Evolutionary conservation across 2,329 filamentous ascomycete species (phyloP).

Genomic region (Monosporascus sp.): DNA sequence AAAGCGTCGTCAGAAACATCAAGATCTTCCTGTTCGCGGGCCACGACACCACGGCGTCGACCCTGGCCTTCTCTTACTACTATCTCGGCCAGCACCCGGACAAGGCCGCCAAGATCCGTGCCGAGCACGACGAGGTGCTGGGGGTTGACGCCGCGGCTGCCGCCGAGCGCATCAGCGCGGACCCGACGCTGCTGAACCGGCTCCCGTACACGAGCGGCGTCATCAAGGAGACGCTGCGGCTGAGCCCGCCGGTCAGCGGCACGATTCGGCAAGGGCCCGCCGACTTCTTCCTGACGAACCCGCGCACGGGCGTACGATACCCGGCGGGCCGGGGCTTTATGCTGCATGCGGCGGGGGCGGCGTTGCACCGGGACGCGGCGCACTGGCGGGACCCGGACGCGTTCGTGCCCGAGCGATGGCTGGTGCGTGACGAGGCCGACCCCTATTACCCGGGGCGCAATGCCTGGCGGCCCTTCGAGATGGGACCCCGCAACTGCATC

Average conservation of each 20-base stretch:
- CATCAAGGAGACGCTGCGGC: conserved; percentile 46
- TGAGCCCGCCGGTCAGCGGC: conserved; percentile 41
- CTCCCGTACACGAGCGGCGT: conserved; percentile 47
- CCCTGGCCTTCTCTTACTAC: conserved; percentile 20
- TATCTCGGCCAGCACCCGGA: conserved; percentile 18
- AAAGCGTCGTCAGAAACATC: conserved; percentile 19
- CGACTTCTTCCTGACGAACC: conserved; percentile 34
- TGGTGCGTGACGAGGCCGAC: conserved; percentile 23
- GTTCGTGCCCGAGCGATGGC: conserved; percentile 39
- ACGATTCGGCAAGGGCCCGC: conserved; percentile 31
- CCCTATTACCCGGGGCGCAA: conserved; percentile 32
- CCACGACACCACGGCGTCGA: conserved; percentile 26
- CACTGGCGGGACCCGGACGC: conserved; percentile 32
- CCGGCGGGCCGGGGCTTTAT: conserved; percentile 31
- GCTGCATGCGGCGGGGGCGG: conserved; percentile 13
- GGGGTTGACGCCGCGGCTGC: conserved; percentile 32
- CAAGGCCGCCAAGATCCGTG: conserved; percentile 15
- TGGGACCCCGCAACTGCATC: conserved; percentile 48
- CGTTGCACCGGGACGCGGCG: conserved; percentile 25
- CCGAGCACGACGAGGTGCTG: conserved; percentile 36
- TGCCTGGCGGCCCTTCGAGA: conserved; percentile 48
- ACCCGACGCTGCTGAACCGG: conserved; percentile 42
- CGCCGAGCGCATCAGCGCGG: conserved; percentile 31
- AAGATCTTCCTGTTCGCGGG: conserved; percentile 28
- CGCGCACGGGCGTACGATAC: conserved; percentile 34